Evolutionary conservation across 129 eudicot genomes (phyloP), one percentile per base, ranked within the genome.

Genomic region (Centella asiatica): DNA sequence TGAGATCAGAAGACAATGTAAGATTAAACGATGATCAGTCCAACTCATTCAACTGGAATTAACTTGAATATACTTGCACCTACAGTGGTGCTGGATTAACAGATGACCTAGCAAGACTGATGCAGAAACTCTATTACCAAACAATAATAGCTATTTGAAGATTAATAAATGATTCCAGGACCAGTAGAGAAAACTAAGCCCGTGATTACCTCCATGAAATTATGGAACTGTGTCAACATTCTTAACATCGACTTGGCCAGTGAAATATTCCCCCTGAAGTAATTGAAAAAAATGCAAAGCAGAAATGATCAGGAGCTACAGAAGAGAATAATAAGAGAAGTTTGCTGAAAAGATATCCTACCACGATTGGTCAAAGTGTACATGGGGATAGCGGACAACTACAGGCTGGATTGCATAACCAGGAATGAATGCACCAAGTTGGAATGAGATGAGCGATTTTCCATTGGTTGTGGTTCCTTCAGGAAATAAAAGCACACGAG

Each of bases 301-400:
- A 59, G 58, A 23, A 10, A 55, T 47, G 25, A 15, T 36, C 39
- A 64, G 19, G 31, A 2, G 15, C 25, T 2, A 23, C 31, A 14
- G 19, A 14, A 32, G 3, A 56, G 9, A 57, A 57, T 0, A 3
- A 13, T 22, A 44, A 46, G 34, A 25, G 25, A 37, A 66, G 18
- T 44, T 52, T 15, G 22, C 15, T 29, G 4, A 7, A 23, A 34
- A 64, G 22, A 36, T 47, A 33, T 6, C 70, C 33, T 84, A 92
- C 99, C 99, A 92, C 55, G 99, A 92, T 67, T 92, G 99, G 70
- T 92, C 99, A 59, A 92, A 92, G 85, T 92, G 99, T 37, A 92
- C 83, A 82, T 87, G 79, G 27, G 96, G 99, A 69, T 92, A 92
- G 24, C 95, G 95, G 40, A 92, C 88, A 34, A 85, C 77, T 19